Base-by-base conservation (phyloP, 2,329 filamentous ascomycete species). In the Cladosporium sp. region DNA sequence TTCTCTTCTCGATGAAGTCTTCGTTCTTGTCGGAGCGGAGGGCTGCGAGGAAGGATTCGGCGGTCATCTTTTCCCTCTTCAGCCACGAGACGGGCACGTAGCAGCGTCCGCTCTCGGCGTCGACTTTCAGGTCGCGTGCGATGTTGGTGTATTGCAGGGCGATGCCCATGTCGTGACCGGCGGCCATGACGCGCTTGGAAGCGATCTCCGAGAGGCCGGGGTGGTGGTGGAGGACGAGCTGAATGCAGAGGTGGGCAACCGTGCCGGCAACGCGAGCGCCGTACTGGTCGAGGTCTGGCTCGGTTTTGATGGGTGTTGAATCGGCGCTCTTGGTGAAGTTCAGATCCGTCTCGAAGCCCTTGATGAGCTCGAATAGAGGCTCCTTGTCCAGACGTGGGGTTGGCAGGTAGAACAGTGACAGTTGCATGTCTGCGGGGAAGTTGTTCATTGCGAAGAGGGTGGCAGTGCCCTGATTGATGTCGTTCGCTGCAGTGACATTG, bases 131-230 rank as follows among this genome's bases (percentile, higher is more conserved):
- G 60, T 90, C 86, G 18, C 86, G 81, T 3, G 85, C 83, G 54
- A 90, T 88, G 61, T 89, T 90, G 59, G 88, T 80, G 58, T 85
- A 88, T 61, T 90, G 86, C n/a, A 89, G 70, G 1, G 86, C 85
- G 29, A 85, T 77, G 0, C 86, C 86, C 85, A 89, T 89, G 22
- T 75, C 72, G 17, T 75, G 73, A 1, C 84, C 84, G 1, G 83
- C 78, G 13, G 70, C 61, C 12, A 84, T 70, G 5, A 87, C 72
- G 2, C 69, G 61, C 12, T 70, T 62, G 37, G 73, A 67, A 38
- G 65, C 52, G 24, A 50, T 3, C 4, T 64, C 56, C 7, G 58
- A 54, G 22, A 53, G 65, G 54, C 42, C 70, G 29, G 58, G 68
- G 50, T 71, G 74, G 59, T 88, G 80, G 53, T 79, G 70, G 57